These are phyloP conservation scores for Leucosporidium scottii DNA, from an alignment of 768 basidiomycete species.

Conservation along the genomic window DNA sequence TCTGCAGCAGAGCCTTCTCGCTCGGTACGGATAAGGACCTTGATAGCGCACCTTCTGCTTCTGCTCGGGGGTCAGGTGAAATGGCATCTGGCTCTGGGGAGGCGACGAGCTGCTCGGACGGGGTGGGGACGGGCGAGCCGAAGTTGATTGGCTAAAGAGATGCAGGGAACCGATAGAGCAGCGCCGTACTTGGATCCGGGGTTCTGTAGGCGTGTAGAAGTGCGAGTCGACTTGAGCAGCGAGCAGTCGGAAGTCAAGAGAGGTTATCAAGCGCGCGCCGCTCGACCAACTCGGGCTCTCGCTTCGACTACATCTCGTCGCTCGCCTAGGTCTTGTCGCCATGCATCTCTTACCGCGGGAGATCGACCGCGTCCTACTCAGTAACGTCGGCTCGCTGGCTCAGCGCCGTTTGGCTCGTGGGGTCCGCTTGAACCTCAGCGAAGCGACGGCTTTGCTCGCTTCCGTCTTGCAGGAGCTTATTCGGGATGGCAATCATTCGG, in stretches of 20 bases:
- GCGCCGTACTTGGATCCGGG: no score
- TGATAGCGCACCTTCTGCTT: constrained; percentile 9
- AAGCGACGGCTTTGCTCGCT: constrained; percentile 82
- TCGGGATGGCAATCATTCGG: constrained; percentile 77
- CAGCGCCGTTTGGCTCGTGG: constrained; percentile 95
- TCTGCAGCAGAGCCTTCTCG: neutral
- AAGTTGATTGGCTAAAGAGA: no score
- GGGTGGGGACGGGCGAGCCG: no score
- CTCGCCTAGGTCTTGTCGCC: no score
- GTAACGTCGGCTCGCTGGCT: constrained; percentile 77
- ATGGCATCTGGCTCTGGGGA: neutral
- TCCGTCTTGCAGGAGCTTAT: constrained; percentile 89
- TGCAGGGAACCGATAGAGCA: no score
- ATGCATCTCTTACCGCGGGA: constrained; percentile 73
- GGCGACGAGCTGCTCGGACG: no score
- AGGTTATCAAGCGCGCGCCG: no score
- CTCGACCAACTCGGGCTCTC: no score
- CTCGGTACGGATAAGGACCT: neutral
- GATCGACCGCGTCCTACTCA: constrained; percentile 64
- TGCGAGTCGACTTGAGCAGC: no score
- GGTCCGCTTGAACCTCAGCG: constrained; percentile 72
- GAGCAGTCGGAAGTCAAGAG: no score
- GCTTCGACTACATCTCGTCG: no score
- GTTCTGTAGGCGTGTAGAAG: no score
- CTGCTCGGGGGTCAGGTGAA: constrained; percentile 7